Conservation (phyloP, 305 asterid species). For the Ajuga reptans region DNA sequence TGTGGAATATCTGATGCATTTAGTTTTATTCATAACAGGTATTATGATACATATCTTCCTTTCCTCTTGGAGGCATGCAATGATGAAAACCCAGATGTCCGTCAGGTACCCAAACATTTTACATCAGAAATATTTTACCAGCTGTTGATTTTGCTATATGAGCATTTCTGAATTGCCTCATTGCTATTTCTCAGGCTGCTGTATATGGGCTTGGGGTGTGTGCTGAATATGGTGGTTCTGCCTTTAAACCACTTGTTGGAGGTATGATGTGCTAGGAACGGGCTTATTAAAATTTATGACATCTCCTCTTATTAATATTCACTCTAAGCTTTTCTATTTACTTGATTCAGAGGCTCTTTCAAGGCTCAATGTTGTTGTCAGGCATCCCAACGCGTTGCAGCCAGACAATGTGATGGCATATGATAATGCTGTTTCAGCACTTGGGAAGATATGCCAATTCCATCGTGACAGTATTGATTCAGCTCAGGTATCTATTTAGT, state of each 20-base stretch:
- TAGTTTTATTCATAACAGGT: slow-evolving; percentile 43
- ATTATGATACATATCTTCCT: slow-evolving; percentile 82
- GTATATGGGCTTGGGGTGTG: slow-evolving; percentile 95
- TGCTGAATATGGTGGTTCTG: slow-evolving; percentile 85
- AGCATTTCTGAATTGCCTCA: slow-evolving; percentile 16
- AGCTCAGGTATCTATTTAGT: slow-evolving; percentile 45
- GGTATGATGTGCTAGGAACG: slow-evolving; percentile 36
- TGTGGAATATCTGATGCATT: slow-evolving; percentile 1
- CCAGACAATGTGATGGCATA: slow-evolving; percentile 80
- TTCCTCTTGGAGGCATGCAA: slow-evolving; percentile 95
- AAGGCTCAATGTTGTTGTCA: slow-evolving; percentile 68
- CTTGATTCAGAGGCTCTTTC: slow-evolving; percentile 76
- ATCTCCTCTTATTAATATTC: background rate
- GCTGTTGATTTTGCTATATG: slow-evolving; percentile 8
- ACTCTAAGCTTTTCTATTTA: slow-evolving; percentile 6
- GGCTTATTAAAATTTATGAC: background rate
- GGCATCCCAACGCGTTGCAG: slow-evolving; percentile 65
- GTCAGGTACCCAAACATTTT: slow-evolving; percentile 51
- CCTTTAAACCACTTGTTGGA: slow-evolving; percentile 77
- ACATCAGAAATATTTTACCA: background rate
- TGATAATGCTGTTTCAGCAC: slow-evolving; percentile 87
- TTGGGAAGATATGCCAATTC: slow-evolving; percentile 82
- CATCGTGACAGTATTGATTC: slow-evolving; percentile 83
- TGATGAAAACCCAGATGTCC: slow-evolving; percentile 84
- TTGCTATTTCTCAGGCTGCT: slow-evolving; percentile 66